Conservation (phyloP, 1,139 yeast species). For the Suhomyces bokatorum region DNA sequence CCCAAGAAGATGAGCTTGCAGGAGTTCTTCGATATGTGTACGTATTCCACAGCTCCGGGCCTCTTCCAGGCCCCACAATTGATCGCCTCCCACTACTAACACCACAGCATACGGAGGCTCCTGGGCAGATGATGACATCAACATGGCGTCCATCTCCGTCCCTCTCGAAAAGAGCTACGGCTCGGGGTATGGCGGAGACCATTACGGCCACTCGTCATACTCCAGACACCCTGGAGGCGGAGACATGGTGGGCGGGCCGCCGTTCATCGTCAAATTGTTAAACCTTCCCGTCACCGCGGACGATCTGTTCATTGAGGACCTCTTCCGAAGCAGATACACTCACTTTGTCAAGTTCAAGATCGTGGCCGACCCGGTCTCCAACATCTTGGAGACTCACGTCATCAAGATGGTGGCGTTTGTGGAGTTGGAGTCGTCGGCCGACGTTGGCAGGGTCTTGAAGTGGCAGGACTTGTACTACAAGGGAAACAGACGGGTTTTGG, state of each 20-base stretch:
- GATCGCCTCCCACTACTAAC: conserved; percentile 9
- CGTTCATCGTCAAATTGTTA: conserved; percentile 56
- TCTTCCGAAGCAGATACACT: conserved; percentile 46
- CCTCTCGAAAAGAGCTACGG: conserved; percentile 35
- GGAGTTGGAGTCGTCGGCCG: conserved; percentile 50
- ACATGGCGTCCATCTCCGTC: conserved; percentile 62
- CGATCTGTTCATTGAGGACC: conserved; percentile 43
- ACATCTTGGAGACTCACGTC: conserved; percentile 41
- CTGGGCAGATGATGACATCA: conserved; percentile 80
- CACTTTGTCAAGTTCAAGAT: conserved; percentile 42
- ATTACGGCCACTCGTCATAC: conserved; percentile 11
- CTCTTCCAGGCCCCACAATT: background rate
- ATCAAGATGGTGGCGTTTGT: conserved; percentile 62
- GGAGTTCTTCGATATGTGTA: conserved; percentile 57
- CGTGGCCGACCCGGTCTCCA: conserved; percentile 43
- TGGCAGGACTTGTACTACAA: conserved; percentile 48
- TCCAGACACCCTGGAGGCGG: conserved; percentile 11
- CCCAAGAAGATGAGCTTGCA: conserved; percentile 53
- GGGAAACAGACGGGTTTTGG: conserved; percentile 40
- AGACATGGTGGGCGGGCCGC: conserved; percentile 45
- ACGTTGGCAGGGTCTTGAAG: conserved; percentile 46
- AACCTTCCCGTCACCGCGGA: conserved; percentile 48
- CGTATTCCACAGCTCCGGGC: conserved; percentile 22
- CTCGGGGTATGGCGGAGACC: conserved; percentile 9
- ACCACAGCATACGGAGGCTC: conserved; percentile 48